Base-by-base conservation (phyloP, 768 basidiomycete genomes). In the Leccinum sublutescens region DNA sequence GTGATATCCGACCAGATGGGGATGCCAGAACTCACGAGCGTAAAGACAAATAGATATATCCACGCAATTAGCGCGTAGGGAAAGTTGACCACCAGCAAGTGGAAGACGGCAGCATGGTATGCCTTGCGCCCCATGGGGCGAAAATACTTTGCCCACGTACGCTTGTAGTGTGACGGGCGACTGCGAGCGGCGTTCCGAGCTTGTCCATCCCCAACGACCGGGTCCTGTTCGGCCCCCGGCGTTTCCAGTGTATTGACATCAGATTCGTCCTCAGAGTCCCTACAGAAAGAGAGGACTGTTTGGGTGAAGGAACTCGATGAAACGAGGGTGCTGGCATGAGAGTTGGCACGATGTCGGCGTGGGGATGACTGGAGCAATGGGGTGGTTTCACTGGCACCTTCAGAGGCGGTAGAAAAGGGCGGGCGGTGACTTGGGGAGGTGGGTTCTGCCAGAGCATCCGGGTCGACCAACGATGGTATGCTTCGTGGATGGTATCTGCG, bases 51-150 rank as follows among this genome's bases (percentile, higher is more conserved):
- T 15, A 89, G 76, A 68, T 84, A 92, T 10, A 91, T 68, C 86
- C 87, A 92, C n/a, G 88, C 87, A n/a, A 77, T 68, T 59, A 93
- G 73, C 15, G 88, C 88, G 65, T 82, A 92, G 0, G 90, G 90
- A 66, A 93, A 90, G 72, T 93, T 93, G 65, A 93, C 50, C 25
- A 88, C 76, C 45, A 85, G 68, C 21, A 93, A 78, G 69, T 93
- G 91, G 56, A 90, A 80, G 27, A 89, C 71, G 0, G 89, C 76
- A 25, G 78, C 71, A 64, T 86, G 89, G 66, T 92, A 92, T n/a
- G 79, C 78, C 59, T 65, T 74, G 60, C 74, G 76, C 17, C 63
- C 56, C 66, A 92, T 58, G 4, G 91, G 91, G 29, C 82, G 74
- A 68, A 88, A 92, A 68, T 93, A 92, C 59, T 76, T 72, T 33